Base-by-base conservation (phyloP, 495 filamentous ascomycete species). In the Aspergillus incahuasiensis region DNA sequence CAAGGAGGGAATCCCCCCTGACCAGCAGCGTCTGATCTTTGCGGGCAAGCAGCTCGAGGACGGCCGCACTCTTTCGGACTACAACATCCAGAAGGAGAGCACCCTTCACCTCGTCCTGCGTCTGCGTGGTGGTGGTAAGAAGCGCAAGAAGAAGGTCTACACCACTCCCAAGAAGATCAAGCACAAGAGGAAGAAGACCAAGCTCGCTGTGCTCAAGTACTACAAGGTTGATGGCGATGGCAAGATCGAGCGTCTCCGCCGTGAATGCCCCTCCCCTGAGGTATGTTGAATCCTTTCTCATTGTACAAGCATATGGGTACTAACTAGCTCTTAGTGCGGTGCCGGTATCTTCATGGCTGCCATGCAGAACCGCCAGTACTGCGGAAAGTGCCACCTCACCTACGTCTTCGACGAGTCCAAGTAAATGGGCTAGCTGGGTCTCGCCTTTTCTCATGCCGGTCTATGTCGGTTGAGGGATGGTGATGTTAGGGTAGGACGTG, bases 141-240 rank as follows among this genome's bases (percentile, higher is more conserved):
- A 98, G 90, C 82, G 94, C 67, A 98, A 98, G 89, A 98, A 98
- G 92, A 98, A 98, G 91, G 94, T 98, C 56, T 98, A 98, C 86
- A 97, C 89, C 70, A 98, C 95, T 66, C 94, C 94, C 72, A 98
- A 98, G 92, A 98, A 98, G 89, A 98, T 98, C 88, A 98, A 98
- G 92, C 94, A 98, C 82, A 98, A 97, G 89, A 86, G 91, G 81
- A 97, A 97, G 88, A 90, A 89, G 91, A 96, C 88, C 83, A 98
- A 98, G 86, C 83, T 98, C 68, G 95, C 94, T 63, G 91, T 98
- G 66, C 91, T 98, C 70, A 98, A 98, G 87, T 98, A 97, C 90
- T 98, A 97, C 89, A 98, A 98, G 86, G 94, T 98, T 64, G 95
- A 97, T 73, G 87, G 86, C 67, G 94, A 98, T 74, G 94, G 94